These are phyloP conservation scores for Verticillium tricorpus DNA, from an alignment of 2,329 filamentous ascomycete genomes.

Conservation along the genomic window DNA sequence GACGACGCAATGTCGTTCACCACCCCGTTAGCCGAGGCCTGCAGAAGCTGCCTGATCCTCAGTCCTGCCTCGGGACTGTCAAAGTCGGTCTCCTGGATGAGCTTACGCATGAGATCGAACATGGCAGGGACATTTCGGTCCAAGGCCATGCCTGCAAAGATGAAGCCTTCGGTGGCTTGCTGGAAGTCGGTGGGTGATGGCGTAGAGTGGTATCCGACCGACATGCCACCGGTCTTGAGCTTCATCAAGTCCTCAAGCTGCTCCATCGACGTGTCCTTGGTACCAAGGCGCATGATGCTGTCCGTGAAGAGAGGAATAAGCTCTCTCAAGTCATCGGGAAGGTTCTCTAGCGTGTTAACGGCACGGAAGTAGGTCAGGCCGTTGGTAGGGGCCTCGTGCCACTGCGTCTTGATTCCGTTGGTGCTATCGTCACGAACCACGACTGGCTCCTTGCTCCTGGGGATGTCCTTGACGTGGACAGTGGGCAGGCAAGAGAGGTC, in stretches of 20 bases:
- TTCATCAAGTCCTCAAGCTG: constrained; percentile 95
- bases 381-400: constrained; percentile 91
- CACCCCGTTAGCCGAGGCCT: constrained; percentile 81
- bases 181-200: constrained; percentile 70
- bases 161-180: constrained; percentile 72
- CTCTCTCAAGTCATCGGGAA: constrained; percentile 80
- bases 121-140: constrained; percentile 88
- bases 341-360: constrained; percentile 70
- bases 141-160: constrained; percentile 80
- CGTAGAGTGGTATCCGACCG: constrained; percentile 77
- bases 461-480: constrained; percentile 84
- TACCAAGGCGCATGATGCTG: constrained; percentile 88
- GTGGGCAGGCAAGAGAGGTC: constrained; percentile 86
- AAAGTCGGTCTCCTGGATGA: constrained; percentile 87
- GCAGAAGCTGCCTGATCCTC: constrained; percentile 81
- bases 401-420: constrained; percentile 69
- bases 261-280: constrained; percentile 83
- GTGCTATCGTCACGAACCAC: constrained; percentile 60
- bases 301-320: constrained; percentile 89
- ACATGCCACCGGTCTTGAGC: constrained; percentile 88
- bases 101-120: constrained; percentile 76
- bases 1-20: constrained; percentile 88
- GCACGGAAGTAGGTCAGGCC: constrained; percentile 94
- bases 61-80: constrained; percentile 74
- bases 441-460: constrained; percentile 63